Evolutionary conservation across 1,139 yeast species (phyloP), one percentile per base, ranked within the genome.

Genomic region (Petasospora rhodanensis): DNA sequence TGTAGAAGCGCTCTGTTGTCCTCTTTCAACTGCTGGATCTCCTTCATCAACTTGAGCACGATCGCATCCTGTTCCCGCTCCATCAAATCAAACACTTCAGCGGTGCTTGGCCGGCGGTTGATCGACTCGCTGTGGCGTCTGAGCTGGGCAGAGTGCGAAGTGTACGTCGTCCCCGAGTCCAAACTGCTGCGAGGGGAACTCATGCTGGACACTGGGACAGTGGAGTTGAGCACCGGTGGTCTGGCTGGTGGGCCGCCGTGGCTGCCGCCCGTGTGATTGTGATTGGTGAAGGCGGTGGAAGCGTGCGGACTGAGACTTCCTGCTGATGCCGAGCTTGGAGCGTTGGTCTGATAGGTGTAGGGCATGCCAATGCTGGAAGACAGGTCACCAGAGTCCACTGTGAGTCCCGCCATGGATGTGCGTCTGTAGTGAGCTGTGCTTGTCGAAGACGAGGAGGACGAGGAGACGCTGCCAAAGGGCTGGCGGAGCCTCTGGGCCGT

Each of bases 41-140:
- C 82, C 43, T 66, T 66, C 70, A 76, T 68, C 25, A 77, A 54
- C 46, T 67, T 72, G 42, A 76, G 56, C 7, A 76, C 84, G 22
- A 76, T 73, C 3, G 79, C 80, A 46, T 78, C 85, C 50, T 78
- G 84, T 49, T 78, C 84, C 37, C 76, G 66, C 49, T 78, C 85
- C 82, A 78, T 75, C 36, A 70, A 60, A 51, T 76, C 79, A 29
- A 77, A 68, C 24, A 73, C 64, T 40, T 72, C 73, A 29, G 70
- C 79, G 19, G 59, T 59, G 19, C 56, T 52, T 17, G 55, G 49
- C 25, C 45, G 42, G 25, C 49, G 44, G 14, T 28, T 28, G 9
- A 34, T 12, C 5, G 37, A 36, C 27, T 47, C 51, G 24, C 47
- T 42, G 27, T 40, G 40, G 18, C 49, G 45, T 33, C 49, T 41